Evolutionary conservation across 2,329 filamentous ascomycete species (phyloP).

Genomic region (Aulographum hederae): DNA sequence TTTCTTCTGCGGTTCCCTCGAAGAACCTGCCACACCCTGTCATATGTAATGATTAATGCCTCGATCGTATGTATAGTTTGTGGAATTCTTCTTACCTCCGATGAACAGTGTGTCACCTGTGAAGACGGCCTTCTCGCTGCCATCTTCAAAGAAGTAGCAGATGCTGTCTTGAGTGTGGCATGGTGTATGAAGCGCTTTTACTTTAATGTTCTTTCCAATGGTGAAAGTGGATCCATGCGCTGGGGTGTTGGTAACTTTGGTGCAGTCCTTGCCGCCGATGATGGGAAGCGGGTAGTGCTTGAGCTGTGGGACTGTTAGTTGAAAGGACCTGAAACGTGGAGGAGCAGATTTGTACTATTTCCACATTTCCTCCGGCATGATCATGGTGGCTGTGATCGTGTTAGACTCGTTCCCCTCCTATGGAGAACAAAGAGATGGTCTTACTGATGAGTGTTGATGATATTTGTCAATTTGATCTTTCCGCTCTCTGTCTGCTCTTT

Average conservation of each 20-base stretch:
- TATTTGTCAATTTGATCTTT: constrained; percentile 66
- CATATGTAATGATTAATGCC: neutral
- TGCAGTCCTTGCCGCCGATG: constrained; percentile 76
- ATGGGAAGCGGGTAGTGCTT: constrained; percentile 49
- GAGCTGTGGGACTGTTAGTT: constrained; percentile 22
- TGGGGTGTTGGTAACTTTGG: constrained; percentile 61
- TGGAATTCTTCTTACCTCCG: constrained; percentile 38
- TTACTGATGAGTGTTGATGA: constrained; percentile 96
- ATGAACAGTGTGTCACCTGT: constrained; percentile 95
- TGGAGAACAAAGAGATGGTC: constrained; percentile 16
- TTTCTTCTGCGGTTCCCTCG: constrained; percentile 67
- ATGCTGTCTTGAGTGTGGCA: constrained; percentile 98
- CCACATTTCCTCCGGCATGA: constrained; percentile 79
- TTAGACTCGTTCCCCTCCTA: too few species aligned
- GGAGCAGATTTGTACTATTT: constrained; percentile 36
- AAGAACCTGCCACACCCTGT: constrained; percentile 89
- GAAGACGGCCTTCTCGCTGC: constrained; percentile 61
- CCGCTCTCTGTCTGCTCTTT: constrained; percentile 54
- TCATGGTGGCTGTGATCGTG: constrained; percentile 59
- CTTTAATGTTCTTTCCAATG: constrained; percentile 60
- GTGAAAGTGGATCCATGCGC: constrained; percentile 59
- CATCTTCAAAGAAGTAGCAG: constrained; percentile 82
- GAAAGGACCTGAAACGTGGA: neutral
- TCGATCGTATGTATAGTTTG: too few species aligned
- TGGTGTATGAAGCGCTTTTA: constrained; percentile 82